phyloP scores from a whole-genome alignment of 495 filamentous ascomycete species.

The Usnea hakonensis region DNA sequence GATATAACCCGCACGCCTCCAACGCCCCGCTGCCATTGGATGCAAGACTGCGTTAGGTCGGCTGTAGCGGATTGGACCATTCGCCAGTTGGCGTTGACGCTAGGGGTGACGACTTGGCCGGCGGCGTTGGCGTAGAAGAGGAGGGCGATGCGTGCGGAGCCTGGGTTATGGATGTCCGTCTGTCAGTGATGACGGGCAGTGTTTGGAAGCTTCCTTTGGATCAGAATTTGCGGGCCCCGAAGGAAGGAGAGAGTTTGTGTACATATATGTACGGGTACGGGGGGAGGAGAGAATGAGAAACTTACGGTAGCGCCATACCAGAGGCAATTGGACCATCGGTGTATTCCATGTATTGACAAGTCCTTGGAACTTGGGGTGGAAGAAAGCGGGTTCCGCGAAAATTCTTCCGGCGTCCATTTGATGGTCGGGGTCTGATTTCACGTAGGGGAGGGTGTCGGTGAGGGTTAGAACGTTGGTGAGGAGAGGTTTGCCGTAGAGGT shows the following conservation, averaged over 20 bases:
- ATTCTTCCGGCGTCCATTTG: not conserved
- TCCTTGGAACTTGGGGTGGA: not conserved
- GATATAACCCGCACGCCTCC: conserved; percentile 1
- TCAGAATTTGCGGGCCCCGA: too few relatives aligned
- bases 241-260: too few relatives aligned
- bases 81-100: not conserved
- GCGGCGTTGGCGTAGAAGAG: conserved; percentile 8
- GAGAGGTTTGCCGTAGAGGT: conserved; percentile 1
- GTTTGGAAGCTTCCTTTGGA: too few relatives aligned
- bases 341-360: not conserved
- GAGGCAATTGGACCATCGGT: conserved; percentile 3
- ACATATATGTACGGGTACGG: too few relatives aligned
- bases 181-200: too few relatives aligned
- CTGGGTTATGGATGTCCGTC: too few relatives aligned
- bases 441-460: not conserved
- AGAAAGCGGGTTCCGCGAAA: conserved; percentile 9
- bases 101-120: not conserved
- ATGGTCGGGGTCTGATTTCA: not conserved
- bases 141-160: conserved; percentile 5
- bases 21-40: not conserved
- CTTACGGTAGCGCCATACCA: not conserved
- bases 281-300: not conserved
- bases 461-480: not conserved
- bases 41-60: not conserved
- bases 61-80: not conserved